Percentiles rank a stretch among this genome's conserved stretches.
Conservation (phyloP, 75 land plant species). For the Isoetes taiwanensis region DNA sequence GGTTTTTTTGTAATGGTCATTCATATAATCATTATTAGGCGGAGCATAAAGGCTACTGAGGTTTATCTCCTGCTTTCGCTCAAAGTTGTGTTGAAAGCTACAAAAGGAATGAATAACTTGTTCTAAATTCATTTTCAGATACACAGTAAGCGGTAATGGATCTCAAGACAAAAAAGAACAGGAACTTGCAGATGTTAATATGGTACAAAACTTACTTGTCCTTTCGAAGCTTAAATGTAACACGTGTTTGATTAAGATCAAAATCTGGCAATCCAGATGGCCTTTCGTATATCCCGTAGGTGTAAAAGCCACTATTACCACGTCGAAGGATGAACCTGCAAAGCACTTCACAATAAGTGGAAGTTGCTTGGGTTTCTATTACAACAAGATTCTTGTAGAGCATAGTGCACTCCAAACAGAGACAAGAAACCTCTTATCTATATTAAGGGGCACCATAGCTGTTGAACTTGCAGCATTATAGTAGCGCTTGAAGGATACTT, state of each 20-base stretch:
- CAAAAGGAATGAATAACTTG: no score
- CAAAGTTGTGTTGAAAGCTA: no score
- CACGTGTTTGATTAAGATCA: slow-evolving; percentile 31
- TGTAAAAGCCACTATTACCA: slow-evolving; percentile 39
- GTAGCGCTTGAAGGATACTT: slow-evolving; percentile 55
- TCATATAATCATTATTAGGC: no score
- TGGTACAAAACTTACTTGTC: slow-evolving; percentile 38
- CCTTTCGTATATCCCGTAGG: slow-evolving; percentile 44
- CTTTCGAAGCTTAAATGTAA: slow-evolving; percentile 43
- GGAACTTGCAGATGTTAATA: no score
- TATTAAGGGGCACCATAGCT: slow-evolving; percentile 42
- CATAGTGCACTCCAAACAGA: neutral
- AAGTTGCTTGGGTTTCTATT: neutral
- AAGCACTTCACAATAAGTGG: neutral
- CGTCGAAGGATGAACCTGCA: slow-evolving; percentile 50
- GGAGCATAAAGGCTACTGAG: no score
- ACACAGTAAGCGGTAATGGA: no score
- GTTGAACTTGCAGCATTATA: slow-evolving; percentile 33
- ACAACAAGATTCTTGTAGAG: neutral
- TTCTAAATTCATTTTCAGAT: no score
- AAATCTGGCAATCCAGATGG: slow-evolving; percentile 36
- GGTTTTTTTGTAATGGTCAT: no score
- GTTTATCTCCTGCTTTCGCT: no score
- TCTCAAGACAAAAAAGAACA: no score
- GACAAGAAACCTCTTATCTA: slow-evolving; percentile 49